A percentile compares a stretch with the other conserved stretches of the same genome.
Evolutionary conservation across 352 stramenopile genomes (phyloP).

Genomic region (Phytophthora chlamydospora): DNA sequence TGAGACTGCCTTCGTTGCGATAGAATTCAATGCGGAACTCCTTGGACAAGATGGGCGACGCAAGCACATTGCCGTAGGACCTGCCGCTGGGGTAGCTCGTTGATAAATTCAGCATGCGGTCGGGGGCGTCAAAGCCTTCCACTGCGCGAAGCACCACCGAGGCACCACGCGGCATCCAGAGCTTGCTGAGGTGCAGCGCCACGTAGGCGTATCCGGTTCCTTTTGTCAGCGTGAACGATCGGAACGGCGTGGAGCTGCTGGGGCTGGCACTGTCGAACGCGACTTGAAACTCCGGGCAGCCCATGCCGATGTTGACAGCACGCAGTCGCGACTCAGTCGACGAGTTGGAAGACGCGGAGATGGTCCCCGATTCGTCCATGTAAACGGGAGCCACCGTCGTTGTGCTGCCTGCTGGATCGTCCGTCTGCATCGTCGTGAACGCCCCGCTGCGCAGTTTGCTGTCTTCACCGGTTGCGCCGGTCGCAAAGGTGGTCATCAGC

Average conservation of each 20-base stretch:
- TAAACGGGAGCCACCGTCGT: constrained; percentile 4
- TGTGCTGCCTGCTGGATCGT: neutral
- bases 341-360: constrained; percentile 16
- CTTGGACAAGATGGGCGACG: constrained; percentile 48
- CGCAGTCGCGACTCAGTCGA: constrained; percentile 20
- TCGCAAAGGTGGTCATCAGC: constrained; percentile 23
- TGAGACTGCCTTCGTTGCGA: constrained; percentile 29
- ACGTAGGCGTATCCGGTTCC: constrained; percentile 60
- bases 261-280: constrained; percentile 47
- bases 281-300: constrained; percentile 58
- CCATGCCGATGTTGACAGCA: constrained; percentile 39
- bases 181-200: constrained; percentile 50
- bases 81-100: constrained; percentile 35
- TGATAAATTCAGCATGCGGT: constrained; percentile 52
- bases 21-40: constrained; percentile 70
- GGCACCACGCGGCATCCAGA: constrained; percentile 49
- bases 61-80: constrained; percentile 33
- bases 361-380: constrained; percentile 23
- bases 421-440: constrained; percentile 14
- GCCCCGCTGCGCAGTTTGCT: constrained; percentile 13
- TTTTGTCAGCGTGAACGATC: constrained; percentile 59
- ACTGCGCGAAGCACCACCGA: constrained; percentile 55
- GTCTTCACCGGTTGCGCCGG: neutral
- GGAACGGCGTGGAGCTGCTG: constrained; percentile 40
- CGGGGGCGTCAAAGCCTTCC: constrained; percentile 44